phyloP scores from a whole-genome alignment of 306 rosid genomes.

The Hylodesmum podocarpum region DNA sequence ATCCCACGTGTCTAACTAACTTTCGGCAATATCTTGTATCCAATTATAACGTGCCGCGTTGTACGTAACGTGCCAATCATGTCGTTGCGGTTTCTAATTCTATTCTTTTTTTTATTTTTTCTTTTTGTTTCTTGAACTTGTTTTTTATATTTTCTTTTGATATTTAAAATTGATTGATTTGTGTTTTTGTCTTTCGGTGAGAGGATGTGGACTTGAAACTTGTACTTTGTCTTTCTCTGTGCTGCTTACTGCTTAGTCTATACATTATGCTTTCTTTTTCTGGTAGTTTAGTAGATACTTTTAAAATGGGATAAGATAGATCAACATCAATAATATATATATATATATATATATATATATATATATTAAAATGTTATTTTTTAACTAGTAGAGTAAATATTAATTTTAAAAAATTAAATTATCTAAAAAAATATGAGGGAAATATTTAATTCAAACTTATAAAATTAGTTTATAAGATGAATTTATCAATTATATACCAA shows the following conservation, averaged over 20 bases:
- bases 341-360: too few species aligned
- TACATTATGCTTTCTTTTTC: not conserved
- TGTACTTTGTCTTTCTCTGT: constrained; percentile 19
- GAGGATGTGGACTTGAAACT: not conserved
- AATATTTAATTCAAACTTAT: too few species aligned
- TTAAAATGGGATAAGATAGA: not conserved
- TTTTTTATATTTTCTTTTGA: not conserved
- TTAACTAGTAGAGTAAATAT: too few species aligned
- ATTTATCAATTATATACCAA: too few species aligned
- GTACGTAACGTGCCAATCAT: not conserved
- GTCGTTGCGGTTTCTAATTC: not conserved
- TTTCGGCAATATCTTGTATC: not conserved
- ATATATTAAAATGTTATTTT: too few species aligned
- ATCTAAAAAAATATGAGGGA: too few species aligned
- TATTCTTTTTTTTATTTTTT: not conserved
- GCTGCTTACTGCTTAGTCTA: not conserved
- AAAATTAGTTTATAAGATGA: too few species aligned
- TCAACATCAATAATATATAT: too few species aligned
- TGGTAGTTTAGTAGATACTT: not conserved
- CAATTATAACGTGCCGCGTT: not conserved
- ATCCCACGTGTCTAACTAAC: not conserved
- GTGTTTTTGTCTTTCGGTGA: not conserved
- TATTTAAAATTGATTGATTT: not conserved
- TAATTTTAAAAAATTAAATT: too few species aligned
- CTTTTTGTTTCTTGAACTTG: too few species aligned